phyloP scores from a whole-genome alignment of 1,139 yeast genomes.

The Diutina pseudorugosa region DNA sequence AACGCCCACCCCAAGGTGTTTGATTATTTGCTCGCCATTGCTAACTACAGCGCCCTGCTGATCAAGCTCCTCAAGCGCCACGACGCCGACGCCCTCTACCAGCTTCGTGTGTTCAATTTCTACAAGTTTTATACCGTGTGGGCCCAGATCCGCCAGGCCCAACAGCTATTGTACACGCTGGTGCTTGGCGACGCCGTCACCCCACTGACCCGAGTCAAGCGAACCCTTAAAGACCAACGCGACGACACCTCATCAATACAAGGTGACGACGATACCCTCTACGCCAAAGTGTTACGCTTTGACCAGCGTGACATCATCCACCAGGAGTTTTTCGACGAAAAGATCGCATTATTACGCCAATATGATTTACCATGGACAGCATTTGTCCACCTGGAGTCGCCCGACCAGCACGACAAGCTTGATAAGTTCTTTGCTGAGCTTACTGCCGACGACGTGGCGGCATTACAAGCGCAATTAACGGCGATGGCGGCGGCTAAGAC shows the following conservation, averaged over 20 bases:
- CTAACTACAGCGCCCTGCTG: slow-evolving; percentile 28
- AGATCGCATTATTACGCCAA: slow-evolving; percentile 16
- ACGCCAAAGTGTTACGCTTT: slow-evolving; percentile 28
- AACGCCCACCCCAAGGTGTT: slow-evolving; percentile 19
- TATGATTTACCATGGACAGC: slow-evolving; percentile 17
- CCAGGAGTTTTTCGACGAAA: slow-evolving; percentile 26
- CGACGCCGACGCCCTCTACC: slow-evolving; percentile 25
- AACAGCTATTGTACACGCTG: slow-evolving; percentile 18
- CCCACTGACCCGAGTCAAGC: not conserved
- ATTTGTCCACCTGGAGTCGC: not conserved
- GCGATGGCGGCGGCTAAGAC: not conserved
- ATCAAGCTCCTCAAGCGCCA: slow-evolving; percentile 25
- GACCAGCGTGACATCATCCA: slow-evolving; percentile 26
- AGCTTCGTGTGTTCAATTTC: slow-evolving; percentile 29
- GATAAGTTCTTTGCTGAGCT: not conserved
- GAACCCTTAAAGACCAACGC: not conserved
- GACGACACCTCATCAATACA: slow-evolving; percentile 7
- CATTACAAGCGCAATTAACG: not conserved
- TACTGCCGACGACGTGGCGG: not conserved
- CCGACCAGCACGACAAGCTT: not conserved
- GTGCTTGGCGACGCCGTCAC: not conserved
- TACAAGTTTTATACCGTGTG: slow-evolving; percentile 26
- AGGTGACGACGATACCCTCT: slow-evolving; percentile 20
- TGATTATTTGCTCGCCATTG: slow-evolving; percentile 34
- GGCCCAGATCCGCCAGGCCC: slow-evolving; percentile 25